phyloP scores from a whole-genome alignment of 2,329 filamentous ascomycete species.

The Ophiostoma ips region DNA sequence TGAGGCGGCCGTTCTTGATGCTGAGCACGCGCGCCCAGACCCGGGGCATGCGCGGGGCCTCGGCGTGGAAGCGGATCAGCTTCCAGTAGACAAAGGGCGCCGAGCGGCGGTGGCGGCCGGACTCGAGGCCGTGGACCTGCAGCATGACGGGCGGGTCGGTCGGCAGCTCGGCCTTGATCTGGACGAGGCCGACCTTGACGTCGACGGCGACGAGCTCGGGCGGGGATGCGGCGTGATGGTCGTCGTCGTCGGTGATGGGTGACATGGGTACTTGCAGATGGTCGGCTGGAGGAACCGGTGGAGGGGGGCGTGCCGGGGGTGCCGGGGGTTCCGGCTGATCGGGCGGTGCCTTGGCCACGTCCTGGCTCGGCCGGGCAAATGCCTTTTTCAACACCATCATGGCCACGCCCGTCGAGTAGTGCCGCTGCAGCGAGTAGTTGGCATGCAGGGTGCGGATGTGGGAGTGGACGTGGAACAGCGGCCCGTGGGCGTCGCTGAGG shows the following conservation, averaged over 20 bases:
- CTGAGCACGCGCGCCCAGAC: conserved; percentile 81
- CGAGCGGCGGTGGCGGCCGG: conserved; percentile 76
- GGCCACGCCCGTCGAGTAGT: conserved; percentile 80
- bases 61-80: conserved; percentile 72
- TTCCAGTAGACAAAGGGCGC: conserved; percentile 67
- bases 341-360: conserved; percentile 16
- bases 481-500: conserved; percentile 71
- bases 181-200: conserved; percentile 65
- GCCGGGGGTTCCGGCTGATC: not conserved
- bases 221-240: conserved; percentile 1
- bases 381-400: conserved; percentile 59
- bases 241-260: not conserved
- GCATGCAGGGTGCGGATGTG: conserved; percentile 65
- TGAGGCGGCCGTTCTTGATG: conserved; percentile 61
- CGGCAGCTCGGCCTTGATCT: conserved; percentile 81
- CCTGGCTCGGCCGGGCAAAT: conserved; percentile 41
- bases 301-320: too few species aligned
- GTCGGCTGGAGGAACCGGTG: too few species aligned
- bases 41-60: conserved; percentile 66
- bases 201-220: conserved; percentile 69
- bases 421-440: conserved; percentile 85
- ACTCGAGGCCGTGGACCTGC: conserved; percentile 70
- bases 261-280: not conserved
- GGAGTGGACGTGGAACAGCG: conserved; percentile 76
- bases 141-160: conserved; percentile 84